Evolutionary conservation across 2,329 filamentous ascomycete genomes (phyloP), one percentile per base, ranked within the genome.

Genomic region (Mycosphaerella sp.): DNA sequence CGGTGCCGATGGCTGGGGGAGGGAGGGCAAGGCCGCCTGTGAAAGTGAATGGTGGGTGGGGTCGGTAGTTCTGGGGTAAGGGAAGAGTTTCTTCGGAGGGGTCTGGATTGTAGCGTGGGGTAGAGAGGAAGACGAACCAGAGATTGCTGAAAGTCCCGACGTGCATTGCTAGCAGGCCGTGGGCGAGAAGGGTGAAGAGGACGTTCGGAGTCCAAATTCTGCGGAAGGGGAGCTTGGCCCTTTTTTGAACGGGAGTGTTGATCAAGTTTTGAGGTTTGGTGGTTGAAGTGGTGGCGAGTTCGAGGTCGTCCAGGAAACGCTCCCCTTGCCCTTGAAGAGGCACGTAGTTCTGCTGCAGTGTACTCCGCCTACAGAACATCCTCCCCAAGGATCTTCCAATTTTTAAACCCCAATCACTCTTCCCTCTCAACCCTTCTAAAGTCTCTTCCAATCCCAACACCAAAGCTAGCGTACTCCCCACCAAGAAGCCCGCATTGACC

Each of bases 391-490:
- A 72, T 18, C 60, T 62, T 4, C 70, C 69, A 2, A 75, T 41
- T 9, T 62, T 60, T 2, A 74, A 59, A 2, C 72, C 72, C 17
- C 60, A 66, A 44, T 77, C 74, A 2, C 64, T 63, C 42, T 67
- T 70, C 35, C 70, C 64, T 52, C 65, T 68, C 44, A 69, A 59
- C 3, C 68, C 58, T 34, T 75, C 72, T 41, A 70, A 66, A 0
- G 74, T 76, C 56, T 87, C 85, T 65, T 88, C 82, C 1, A 88
- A 73, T 10, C 81, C 83, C 18, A 87, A 71, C 50, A 85, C 71
- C 2, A 85, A 75, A 1, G 75, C 70, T 4, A 77, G 44, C 0
- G 79, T 75, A 0, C 81, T 79, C 1, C 72, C 62, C 2, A 79
- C 65, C 9, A 88, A 75, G 50, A 85, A 81, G 0, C 76, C 54